phyloP scores from a whole-genome alignment of 148 eudicot genomes.

The Vaccinium macrocarpon region DNA sequence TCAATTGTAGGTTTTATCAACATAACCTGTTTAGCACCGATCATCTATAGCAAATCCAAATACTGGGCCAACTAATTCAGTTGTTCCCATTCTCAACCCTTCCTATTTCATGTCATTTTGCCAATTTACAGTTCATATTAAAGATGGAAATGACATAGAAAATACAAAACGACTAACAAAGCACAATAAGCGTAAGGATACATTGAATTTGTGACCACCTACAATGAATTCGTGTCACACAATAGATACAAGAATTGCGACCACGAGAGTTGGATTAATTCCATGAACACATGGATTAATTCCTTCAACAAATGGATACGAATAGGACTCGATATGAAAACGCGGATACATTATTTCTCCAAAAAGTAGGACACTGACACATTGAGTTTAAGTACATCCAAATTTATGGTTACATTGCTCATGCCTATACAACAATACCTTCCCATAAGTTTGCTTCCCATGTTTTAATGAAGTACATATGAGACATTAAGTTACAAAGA shows the following conservation, averaged over 20 bases:
- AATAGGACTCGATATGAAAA: background rate
- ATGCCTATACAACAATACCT: no score
- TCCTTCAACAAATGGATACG: background rate
- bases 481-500: no score
- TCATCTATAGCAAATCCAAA: background rate
- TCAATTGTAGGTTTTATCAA: background rate
- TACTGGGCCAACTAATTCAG: background rate
- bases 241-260: background rate
- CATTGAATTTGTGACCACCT: background rate
- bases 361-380: background rate
- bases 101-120: slow-evolving; percentile 5
- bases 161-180: background rate
- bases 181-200: background rate
- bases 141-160: background rate
- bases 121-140: background rate
- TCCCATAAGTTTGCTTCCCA: no score
- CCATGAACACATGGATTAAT: background rate
- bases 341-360: background rate
- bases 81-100: background rate
- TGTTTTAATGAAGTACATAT: no score
- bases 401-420: no score
- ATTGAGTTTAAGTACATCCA: background rate
- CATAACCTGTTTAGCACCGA: background rate
- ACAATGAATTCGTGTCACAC: background rate
- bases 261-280: background rate